Base-by-base conservation (phyloP, 169 alveolate species). In the Perkinsus chesapeaki region DNA sequence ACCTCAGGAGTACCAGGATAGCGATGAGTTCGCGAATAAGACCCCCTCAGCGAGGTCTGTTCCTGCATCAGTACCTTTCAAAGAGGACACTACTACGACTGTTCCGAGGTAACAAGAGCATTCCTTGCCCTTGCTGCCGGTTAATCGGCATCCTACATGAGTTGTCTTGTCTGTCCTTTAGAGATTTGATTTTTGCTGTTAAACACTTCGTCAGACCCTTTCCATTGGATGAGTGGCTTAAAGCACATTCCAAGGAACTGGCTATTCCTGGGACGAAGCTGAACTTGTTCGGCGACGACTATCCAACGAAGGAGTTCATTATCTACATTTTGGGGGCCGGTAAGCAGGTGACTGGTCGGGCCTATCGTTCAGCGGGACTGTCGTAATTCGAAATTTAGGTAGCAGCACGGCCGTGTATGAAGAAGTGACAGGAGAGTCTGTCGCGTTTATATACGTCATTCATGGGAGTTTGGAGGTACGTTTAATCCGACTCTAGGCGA, bases 251-350 rank as follows among this genome's bases (percentile, higher is more conserved):
- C 3, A 39, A 39, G 19, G 73, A 39, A 0, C 73, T 91, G 73
- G 39, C 39, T 0, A 0, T 91, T 34, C 39, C 73, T 38, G 60
- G 60, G 16, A 43, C 60, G 23, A 43, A 43, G 60, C 60, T 43
- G 5, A 43, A 43, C 60, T 38, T 91, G 82, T 91, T 91, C 48
- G 92, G 73, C 9, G 92, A 27, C 73, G 60, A 38, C 31, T 72
- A 91, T 31, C 92, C 92, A 31, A 72, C 39, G 73, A 91, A 91
- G 73, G 92, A 91, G 38, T 91, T 91, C 92, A 23, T 43, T 43
- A 16, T 43, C 60, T 43, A 43, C 16, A 43, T 43, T 43, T 16
- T 43, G 60, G 60, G 60, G 16, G 60, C 60, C 16, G 60, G 60
- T 43, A 5, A 16, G 60, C 16, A 43, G 60, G 60, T 43, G 60